Conservation (phyloP, 2,329 filamentous ascomycete species). For the Pseudogymnoascus sp. region DNA sequence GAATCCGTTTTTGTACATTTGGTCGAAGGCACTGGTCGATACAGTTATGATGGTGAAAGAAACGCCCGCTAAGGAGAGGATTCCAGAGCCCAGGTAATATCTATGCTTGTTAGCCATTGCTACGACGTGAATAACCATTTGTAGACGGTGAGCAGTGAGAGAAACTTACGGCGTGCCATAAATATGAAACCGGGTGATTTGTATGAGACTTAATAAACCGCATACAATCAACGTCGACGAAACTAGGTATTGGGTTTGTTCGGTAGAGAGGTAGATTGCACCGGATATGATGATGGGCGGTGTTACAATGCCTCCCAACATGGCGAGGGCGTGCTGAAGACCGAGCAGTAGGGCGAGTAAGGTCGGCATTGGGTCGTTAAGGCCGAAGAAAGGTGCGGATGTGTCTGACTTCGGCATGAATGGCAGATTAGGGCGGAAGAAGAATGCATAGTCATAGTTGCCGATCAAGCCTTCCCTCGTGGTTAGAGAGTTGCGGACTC, state of each 20-base stretch:
- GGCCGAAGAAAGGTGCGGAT: slow-evolving; percentile 61
- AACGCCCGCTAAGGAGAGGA: slow-evolving; percentile 61
- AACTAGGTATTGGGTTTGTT: slow-evolving; percentile 56
- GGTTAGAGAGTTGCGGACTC: slow-evolving; percentile 38
- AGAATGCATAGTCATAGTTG: slow-evolving; percentile 80
- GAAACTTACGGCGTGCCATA: slow-evolving; percentile 44
- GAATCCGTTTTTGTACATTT: slow-evolving; percentile 58
- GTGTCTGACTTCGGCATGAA: slow-evolving; percentile 60
- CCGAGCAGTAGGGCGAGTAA: slow-evolving; percentile 59
- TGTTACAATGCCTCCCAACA: slow-evolving; percentile 49
- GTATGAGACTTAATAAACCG: slow-evolving; percentile 55
- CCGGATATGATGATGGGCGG: slow-evolving; percentile 57
- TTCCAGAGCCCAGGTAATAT: slow-evolving; percentile 53
- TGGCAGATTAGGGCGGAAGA: slow-evolving; percentile 65
- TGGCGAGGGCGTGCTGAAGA: slow-evolving; percentile 61
- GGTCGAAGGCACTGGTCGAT: slow-evolving; percentile 50
- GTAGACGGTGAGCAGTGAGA: neutral
- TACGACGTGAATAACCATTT: neutral
- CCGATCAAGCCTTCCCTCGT: slow-evolving; percentile 67
- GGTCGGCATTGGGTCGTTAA: slow-evolving; percentile 61
- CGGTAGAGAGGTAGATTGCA: slow-evolving; percentile 49
- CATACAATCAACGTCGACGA: slow-evolving; percentile 62
- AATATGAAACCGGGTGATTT: slow-evolving; percentile 60
- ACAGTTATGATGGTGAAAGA: slow-evolving; percentile 62
- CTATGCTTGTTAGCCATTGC: neutral